phyloP scores from a whole-genome alignment of 1,284 basidiomycete genomes.

The Sanghuangporus weigelae region DNA sequence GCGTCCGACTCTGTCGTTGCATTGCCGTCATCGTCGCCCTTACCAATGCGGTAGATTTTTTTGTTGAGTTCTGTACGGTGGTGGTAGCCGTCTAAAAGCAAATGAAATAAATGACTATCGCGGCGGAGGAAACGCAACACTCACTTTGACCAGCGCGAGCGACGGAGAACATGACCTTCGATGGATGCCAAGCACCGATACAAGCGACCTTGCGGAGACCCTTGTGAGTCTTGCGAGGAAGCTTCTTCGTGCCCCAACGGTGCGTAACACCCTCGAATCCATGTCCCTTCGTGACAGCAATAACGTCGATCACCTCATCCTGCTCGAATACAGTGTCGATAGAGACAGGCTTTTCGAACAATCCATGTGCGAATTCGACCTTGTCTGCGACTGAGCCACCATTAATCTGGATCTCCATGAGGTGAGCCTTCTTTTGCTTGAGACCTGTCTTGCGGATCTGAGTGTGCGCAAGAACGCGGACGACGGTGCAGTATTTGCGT shows the following conservation, averaged over 20 bases:
- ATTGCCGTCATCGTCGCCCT: slow-evolving; percentile 76
- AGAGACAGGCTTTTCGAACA: slow-evolving; percentile 98
- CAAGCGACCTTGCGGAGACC: slow-evolving; percentile 99
- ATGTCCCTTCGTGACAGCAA: slow-evolving; percentile 99
- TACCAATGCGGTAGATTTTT: slow-evolving; percentile 96
- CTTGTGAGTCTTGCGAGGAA: slow-evolving; percentile 98
- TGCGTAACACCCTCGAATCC: slow-evolving; percentile 99
- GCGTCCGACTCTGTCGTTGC: slow-evolving; percentile 93
- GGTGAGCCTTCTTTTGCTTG: slow-evolving; percentile 98
- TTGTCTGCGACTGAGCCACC: slow-evolving; percentile 97
- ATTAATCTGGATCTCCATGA: slow-evolving; percentile 99
- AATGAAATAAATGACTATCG: slow-evolving; percentile 19
- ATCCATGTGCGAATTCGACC: slow-evolving; percentile 91
- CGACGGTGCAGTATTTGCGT: slow-evolving; percentile 99
- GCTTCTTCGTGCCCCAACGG: slow-evolving; percentile 99
- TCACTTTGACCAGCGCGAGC: slow-evolving; percentile 98
- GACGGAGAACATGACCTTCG: slow-evolving; percentile 99
- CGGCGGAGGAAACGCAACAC: slow-evolving; percentile 25
- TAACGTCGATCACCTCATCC: slow-evolving; percentile 96
- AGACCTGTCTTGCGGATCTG: slow-evolving; percentile 98
- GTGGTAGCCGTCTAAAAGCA: slow-evolving; percentile 84
- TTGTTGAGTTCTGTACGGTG: slow-evolving; percentile 98
- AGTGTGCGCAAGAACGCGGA: slow-evolving; percentile 98
- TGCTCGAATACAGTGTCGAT: slow-evolving; percentile 88
- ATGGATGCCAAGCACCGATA: slow-evolving; percentile 99